These are phyloP conservation scores for Sinapis alba DNA, from an alignment of 441 rosid species.

Conservation along the genomic window DNA sequence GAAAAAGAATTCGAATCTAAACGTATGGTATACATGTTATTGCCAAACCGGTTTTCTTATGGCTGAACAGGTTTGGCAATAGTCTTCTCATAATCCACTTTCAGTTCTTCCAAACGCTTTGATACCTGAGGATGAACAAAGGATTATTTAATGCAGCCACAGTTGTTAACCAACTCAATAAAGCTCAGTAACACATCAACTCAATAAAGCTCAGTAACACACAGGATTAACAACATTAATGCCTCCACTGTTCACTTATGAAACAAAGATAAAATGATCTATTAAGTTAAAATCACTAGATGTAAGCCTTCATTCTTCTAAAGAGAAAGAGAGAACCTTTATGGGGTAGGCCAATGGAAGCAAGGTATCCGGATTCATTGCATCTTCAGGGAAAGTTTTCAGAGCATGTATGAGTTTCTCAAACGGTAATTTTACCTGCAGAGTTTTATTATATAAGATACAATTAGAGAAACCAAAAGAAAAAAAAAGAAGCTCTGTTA, in stretches of 20 bases:
- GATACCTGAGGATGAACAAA: constrained; percentile 56
- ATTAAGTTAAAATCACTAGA: neutral
- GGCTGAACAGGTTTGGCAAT: constrained; percentile 44
- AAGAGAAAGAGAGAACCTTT: constrained; percentile 55
- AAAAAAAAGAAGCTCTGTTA: neutral
- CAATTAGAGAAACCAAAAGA: neutral
- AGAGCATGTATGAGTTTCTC: constrained; percentile 92
- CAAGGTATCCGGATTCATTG: constrained; percentile 84
- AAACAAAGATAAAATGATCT: neutral
- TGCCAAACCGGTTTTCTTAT: constrained; percentile 13
- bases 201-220: neutral
- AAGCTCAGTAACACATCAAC: neutral
- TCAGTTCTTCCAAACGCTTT: constrained; percentile 74
- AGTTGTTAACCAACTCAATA: neutral
- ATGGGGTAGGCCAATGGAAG: constrained; percentile 87
- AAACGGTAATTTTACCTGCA: constrained; percentile 64
- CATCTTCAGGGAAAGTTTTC: constrained; percentile 86
- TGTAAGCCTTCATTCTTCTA: neutral
- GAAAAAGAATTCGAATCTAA: constrained; percentile 20
- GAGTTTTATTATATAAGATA: neutral
- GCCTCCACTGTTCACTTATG: neutral
- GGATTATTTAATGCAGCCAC: neutral
- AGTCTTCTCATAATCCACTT: constrained; percentile 59
- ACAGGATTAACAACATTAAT: neutral
- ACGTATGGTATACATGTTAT: neutral